Conservation (phyloP, 2,329 filamentous ascomycete genomes). For the Seiridium unicorne region DNA sequence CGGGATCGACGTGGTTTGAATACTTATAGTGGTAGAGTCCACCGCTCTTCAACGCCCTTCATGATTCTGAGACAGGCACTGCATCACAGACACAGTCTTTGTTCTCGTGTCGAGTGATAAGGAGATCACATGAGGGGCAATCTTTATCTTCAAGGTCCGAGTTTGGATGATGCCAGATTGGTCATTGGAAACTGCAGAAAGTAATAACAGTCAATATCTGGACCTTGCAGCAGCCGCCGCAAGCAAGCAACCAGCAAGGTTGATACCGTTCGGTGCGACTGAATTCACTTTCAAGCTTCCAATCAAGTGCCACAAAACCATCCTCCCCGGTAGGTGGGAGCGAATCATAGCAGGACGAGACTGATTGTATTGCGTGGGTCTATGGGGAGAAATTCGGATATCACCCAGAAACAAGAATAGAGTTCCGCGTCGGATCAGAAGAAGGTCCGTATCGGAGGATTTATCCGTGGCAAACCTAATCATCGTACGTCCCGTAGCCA, state of each 20-base stretch:
- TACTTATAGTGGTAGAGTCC: not conserved
- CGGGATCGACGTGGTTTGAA: too few relatives aligned
- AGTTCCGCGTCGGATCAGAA: not conserved
- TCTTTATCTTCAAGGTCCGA: not conserved
- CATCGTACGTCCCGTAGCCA: not conserved
- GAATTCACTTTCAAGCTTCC: too few relatives aligned
- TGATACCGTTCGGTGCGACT: too few relatives aligned
- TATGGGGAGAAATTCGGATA: not conserved
- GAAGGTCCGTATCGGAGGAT: not conserved
- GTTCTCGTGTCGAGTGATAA: not conserved
- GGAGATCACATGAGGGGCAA: not conserved
- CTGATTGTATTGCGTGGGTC: too few relatives aligned
- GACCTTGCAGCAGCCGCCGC: too few relatives aligned
- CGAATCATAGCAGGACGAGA: too few relatives aligned
- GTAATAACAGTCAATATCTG: too few relatives aligned
- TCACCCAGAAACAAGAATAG: not conserved
- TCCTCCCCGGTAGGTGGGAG: too few relatives aligned
- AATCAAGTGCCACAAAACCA: too few relatives aligned
- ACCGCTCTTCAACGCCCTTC: not conserved
- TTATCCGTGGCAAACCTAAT: not conserved
- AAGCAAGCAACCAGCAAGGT: too few relatives aligned
- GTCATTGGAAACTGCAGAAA: too few relatives aligned
- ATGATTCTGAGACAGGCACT: not conserved
- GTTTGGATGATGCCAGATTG: not conserved
- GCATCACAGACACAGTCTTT: not conserved